Base-by-base conservation (phyloP, 768 basidiomycete genomes). In the Suillus weaverae region DNA sequence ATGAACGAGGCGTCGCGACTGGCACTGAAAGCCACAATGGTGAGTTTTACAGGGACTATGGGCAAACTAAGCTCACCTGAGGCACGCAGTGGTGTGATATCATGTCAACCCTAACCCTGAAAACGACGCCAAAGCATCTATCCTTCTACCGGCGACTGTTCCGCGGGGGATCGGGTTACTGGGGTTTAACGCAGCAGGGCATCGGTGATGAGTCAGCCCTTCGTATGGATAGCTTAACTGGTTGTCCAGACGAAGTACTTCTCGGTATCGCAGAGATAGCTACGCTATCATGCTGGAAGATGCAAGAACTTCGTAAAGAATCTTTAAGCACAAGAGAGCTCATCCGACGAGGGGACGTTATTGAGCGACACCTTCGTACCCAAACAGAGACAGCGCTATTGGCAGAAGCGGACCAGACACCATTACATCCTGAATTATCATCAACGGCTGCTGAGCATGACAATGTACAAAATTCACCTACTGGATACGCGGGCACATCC, bases 231-330 rank as follows among this genome's bases (percentile, higher is more conserved):
- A 75, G 78, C 54, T 76, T 93, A 65, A 88, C 85, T 30, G 92
- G 92, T 35, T 93, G 91, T 78, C 88, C 92, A 3, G 90, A 94
- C 70, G 89, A 89, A 69, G 89, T 86, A 10, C 76, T 94, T 72
- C 83, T 93, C 65, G 89, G 86, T 43, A 84, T 94, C 65, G 91
- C 87, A 30, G 91, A 94, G 71, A 82, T 85, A 26, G 87, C 89
- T n/a, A 81, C 83, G 8, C 83, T 94, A 36, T 85, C 89, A 5
- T 83, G 87, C 68, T 94, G 92, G 92, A 93, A 92, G 75, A 74
- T 79, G 30, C 80, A 81, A 57, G 87, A 92, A 72, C 78, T 82
- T 63, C 84, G 81, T 60, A 86, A 86, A 64, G 87, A 87, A 51
- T 83, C 85, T 41, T 80, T 94, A 65, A 92, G 90, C 75, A 83